Evolutionary conservation across 352 stramenopile genomes (phyloP).

Genomic region (Globisporangium abappressorium): DNA sequence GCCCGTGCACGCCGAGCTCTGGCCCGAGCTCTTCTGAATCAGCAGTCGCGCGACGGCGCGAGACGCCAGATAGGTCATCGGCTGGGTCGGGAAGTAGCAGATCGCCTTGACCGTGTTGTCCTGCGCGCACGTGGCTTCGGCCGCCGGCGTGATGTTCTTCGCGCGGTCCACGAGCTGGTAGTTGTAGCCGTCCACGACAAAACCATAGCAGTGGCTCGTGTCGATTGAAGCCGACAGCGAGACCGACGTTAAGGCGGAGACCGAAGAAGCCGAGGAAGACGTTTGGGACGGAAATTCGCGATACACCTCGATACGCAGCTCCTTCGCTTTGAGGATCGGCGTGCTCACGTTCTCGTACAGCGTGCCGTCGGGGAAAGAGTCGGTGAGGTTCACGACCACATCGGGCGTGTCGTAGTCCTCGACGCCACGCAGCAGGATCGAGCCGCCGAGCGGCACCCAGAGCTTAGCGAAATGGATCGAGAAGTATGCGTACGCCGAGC

Average conservation of each 20-base stretch:
- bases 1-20: slow-evolving; percentile 42
- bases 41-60: slow-evolving; percentile 48
- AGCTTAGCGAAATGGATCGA: slow-evolving; percentile 47
- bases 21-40: slow-evolving; percentile 36
- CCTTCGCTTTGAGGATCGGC: slow-evolving; percentile 38
- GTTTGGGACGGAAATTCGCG: slow-evolving; percentile 15
- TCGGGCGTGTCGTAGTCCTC: slow-evolving; percentile 38
- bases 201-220: slow-evolving; percentile 44
- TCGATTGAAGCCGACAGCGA: not conserved
- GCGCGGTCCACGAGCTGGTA: slow-evolving; percentile 41
- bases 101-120: slow-evolving; percentile 62
- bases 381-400: slow-evolving; percentile 38
- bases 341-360: slow-evolving; percentile 28
- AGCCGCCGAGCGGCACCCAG: slow-evolving; percentile 37
- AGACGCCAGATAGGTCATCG: slow-evolving; percentile 37
- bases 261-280: not conserved
- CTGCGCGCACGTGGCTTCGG: slow-evolving; percentile 47
- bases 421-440: slow-evolving; percentile 43
- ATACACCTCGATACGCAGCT: slow-evolving; percentile 61
- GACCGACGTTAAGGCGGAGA: not conserved
- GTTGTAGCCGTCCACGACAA: slow-evolving; percentile 46
- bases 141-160: slow-evolving; percentile 38
- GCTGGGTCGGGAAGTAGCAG: slow-evolving; percentile 40
- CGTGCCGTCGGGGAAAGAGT: slow-evolving; percentile 27
- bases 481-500: slow-evolving; percentile 48